Evolutionary conservation across 2,329 filamentous ascomycete genomes (phyloP), one percentile per base, ranked within the genome.

Genomic region (Diaporthe vaccinii): DNA sequence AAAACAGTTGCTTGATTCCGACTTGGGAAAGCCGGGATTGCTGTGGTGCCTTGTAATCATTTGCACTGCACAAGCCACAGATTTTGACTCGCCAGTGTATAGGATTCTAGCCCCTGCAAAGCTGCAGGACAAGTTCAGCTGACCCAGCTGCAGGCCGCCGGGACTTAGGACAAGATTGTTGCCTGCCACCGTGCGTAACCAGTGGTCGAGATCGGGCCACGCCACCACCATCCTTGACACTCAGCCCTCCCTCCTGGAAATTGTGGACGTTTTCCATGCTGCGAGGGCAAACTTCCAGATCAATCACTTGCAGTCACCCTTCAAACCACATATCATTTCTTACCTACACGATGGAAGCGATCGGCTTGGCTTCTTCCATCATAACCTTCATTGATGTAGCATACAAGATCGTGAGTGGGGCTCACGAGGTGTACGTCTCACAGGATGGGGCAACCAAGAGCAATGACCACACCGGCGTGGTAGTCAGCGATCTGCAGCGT

Each of bases 361-460:
- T 49, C 41, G 53, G 53, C 39, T 7, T 59, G n/a, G 53, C 69
- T 34, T 72, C 69, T n/a, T 59, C 69, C 7, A 72, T 72, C 53
- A 59, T 72, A 17, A 49, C 53, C 17, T 59, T 71, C 28, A 71
- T 71, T 15, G 68, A 71, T 20, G 53, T 71, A 4, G 68, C 68
- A 9, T 59, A 25, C 53, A 59, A 59, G 68, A 58, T 71, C 14
- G 39, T 71, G 20, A 22, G 10, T 6, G 53, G 41, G 5, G 31
- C 68, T 3, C 55, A 71, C 15, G 68, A 59, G 10, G 68, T 71
- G 20, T 59, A 71, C 28, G 9, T n/a, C 3, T 71, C 68, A 22
- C 53, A 8, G 22, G 34, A 59, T 71, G 68, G 68, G 25, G 25
- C 28, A 22, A 59, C 68, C 9, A 44, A 44, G 41, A 46, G 22